Evolutionary conservation across 495 filamentous ascomycete species (phyloP).

Genomic region (Achaetomiella virescens): DNA sequence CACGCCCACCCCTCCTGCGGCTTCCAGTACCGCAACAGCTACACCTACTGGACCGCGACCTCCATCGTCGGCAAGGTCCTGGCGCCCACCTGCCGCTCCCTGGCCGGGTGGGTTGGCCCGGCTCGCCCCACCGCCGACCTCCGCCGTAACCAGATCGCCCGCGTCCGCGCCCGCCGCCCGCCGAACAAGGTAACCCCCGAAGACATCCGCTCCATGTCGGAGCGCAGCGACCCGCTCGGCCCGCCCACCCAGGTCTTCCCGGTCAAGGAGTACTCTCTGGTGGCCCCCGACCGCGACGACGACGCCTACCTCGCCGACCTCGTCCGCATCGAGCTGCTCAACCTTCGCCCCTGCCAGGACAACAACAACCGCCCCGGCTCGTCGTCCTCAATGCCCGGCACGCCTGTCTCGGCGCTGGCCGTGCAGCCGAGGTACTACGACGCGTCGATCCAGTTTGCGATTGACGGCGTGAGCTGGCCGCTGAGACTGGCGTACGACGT

Average conservation of each 20-base stretch:
- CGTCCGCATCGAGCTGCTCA: slow-evolving; percentile 59
- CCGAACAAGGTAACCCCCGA: slow-evolving; percentile 38
- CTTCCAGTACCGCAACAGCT: slow-evolving; percentile 62
- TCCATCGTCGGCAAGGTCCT: slow-evolving; percentile 72
- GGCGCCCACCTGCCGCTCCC: slow-evolving; percentile 63
- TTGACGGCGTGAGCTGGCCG: slow-evolving; percentile 57
- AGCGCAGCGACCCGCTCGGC: slow-evolving; percentile 60
- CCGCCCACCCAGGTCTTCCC: slow-evolving; percentile 51
- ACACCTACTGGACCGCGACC: slow-evolving; percentile 64
- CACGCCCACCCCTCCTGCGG: slow-evolving; percentile 58
- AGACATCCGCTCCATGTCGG: slow-evolving; percentile 53
- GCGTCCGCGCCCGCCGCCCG: slow-evolving; percentile 49
- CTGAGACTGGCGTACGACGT: slow-evolving; percentile 58
- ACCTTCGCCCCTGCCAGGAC: slow-evolving; percentile 34
- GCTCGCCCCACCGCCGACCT: slow-evolving; percentile 57
- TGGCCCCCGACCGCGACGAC: slow-evolving; percentile 44
- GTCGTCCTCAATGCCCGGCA: background rate
- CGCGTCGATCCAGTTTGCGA: slow-evolving; percentile 60
- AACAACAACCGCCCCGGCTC: background rate
- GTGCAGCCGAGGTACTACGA: slow-evolving; percentile 45
- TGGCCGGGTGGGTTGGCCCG: slow-evolving; percentile 66
- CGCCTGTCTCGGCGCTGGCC: background rate
- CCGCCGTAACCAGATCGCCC: slow-evolving; percentile 54
- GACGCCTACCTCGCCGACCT: slow-evolving; percentile 44
- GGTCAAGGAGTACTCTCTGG: slow-evolving; percentile 54